Evolutionary conservation across 176 grass and related monocot species (phyloP), one percentile per base, ranked within the genome.

Genomic region (Ampelocalamus luodianensis): DNA sequence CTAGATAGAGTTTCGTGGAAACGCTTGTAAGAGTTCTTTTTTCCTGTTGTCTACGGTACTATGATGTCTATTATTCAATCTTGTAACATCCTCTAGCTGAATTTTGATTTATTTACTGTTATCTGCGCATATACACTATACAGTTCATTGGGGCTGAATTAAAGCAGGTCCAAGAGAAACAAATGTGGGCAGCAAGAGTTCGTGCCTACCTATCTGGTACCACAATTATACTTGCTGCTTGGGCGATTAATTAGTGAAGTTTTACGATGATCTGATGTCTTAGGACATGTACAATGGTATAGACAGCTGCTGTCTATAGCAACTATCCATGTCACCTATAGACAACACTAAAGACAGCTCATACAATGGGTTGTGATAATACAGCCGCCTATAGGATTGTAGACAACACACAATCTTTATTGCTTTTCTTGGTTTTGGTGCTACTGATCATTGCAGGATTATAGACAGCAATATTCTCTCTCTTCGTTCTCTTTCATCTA

Each of bases 41-140:
- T 3, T 8, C 42, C 29, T 3, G 79, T 24, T 80, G 48, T 36
- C 27, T 34, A 68, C 11, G 38, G 42, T 58, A 51, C 43, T 74
- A 39, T 64, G 15, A 9, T 43, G 17, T 6, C 74, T 51, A 32
- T 38, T 34, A 0, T 86, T 72, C 11, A 10, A 56, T 38, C 48
- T 79, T 83, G 73, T 66, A 79, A 11, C n/a, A 23, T 48, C 16
- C 5, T 40, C 56, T 74, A 32, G 39, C 60, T 45, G 18, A 53
- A 55, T 83, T 66, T 78, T 48, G 50, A 79, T 83, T 64, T 20
- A 61, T 53, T 51, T 82, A 70, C 39, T 0, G 50, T 71, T 78
- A 66, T 56, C 34, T 82, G 14, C 49, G 4, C 14, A 14, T 80
- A 12, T 61, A 8, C 36, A 66, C 8, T 49, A 36, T 58, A 32